phyloP scores from a whole-genome alignment of 169 alveolate species.

The Cryptosporidium tyzzeri region DNA sequence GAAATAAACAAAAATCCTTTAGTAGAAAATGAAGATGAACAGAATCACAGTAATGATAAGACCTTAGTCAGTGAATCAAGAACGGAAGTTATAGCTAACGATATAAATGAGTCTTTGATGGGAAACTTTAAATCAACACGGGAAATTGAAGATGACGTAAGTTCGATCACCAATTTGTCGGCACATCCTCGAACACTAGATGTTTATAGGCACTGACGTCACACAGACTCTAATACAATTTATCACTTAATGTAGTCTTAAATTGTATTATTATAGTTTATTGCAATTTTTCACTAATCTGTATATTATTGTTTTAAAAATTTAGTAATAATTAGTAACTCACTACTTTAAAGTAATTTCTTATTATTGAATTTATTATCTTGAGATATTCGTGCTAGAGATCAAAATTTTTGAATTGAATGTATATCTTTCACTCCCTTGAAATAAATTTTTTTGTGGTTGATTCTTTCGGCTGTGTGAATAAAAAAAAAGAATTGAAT shows the following conservation, averaged over 20 bases:
- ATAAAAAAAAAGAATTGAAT: neutral
- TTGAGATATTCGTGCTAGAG: no score
- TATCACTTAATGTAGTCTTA: neutral
- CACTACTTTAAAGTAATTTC: neutral
- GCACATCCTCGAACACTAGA: neutral
- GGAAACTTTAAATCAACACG: neutral
- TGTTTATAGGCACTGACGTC: neutral
- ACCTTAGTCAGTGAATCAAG: neutral
- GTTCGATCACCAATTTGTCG: neutral
- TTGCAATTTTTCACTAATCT: constrained; percentile 13
- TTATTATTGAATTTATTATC: neutral
- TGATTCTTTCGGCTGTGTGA: neutral
- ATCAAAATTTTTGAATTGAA: no score
- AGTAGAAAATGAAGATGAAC: neutral
- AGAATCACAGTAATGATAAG: neutral
- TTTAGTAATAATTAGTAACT: constrained; percentile 17
- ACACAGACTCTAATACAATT: neutral
- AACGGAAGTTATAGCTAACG: constrained; percentile 1
- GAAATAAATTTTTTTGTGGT: neutral
- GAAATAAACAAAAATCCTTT: neutral
- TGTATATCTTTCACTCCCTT: no score
- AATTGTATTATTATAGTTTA: constrained; percentile 22
- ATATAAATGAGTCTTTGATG: neutral
- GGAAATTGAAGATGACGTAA: neutral
- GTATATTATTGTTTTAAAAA: constrained; percentile 19